These are phyloP conservation scores for Blastobotrys buckinghamii DNA, from an alignment of 1,139 yeast genomes.

Conservation along the genomic window DNA sequence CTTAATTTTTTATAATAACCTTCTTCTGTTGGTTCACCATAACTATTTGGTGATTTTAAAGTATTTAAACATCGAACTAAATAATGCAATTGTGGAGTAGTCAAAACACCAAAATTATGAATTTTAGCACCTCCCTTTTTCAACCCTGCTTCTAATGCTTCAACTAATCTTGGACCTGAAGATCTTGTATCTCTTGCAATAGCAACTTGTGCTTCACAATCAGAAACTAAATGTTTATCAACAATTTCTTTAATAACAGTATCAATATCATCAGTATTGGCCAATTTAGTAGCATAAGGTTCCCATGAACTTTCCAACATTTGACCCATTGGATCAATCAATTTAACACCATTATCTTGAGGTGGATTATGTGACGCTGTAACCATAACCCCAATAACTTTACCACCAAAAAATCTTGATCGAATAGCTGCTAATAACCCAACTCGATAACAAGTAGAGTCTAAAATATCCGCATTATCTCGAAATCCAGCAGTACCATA, in stretches of 20 bases:
- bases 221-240: conserved; percentile 37
- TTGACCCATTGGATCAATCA: conserved; percentile 86
- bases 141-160: conserved; percentile 65
- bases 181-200: conserved; percentile 54
- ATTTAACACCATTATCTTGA: conserved; percentile 89
- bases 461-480: conserved; percentile 61
- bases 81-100: conserved; percentile 95
- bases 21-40: conserved; percentile 57
- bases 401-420: conserved; percentile 61
- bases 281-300: conserved; percentile 66
- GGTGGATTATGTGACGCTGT: conserved; percentile 98
- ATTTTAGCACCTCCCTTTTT: conserved; percentile 42
- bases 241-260: conserved; percentile 32
- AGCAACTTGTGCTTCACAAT: conserved; percentile 39
- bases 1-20: conserved; percentile 71
- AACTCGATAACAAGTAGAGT: conserved; percentile 78
- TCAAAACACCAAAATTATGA: conserved; percentile 61
- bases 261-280: conserved; percentile 48
- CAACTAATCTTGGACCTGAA: conserved; percentile 63
- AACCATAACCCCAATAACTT: conserved; percentile 76
- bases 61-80: conserved; percentile 70
- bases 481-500: conserved; percentile 99
- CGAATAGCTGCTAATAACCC: conserved; percentile 80
- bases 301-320: conserved; percentile 91
- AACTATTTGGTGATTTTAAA: conserved; percentile 36